Evolutionary conservation across 31 red algal genomes (phyloP), one percentile per base, ranked within the genome.

Genomic region (Odonthalia washingtoniensis): DNA sequence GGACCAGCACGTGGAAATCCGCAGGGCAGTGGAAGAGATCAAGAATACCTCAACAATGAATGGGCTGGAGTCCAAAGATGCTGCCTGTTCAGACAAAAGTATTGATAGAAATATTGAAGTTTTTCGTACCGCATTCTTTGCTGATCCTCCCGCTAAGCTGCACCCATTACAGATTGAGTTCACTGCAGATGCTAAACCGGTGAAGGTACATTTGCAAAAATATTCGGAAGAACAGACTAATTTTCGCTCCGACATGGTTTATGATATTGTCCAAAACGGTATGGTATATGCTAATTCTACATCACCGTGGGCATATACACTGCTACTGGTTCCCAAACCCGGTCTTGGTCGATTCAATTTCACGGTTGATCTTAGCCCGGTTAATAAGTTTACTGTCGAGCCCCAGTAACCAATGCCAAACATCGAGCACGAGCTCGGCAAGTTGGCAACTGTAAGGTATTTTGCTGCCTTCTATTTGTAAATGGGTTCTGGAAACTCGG

Each of bases 401-500:
- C 45, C 27, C 53, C 18, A 65, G 35, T 81, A 32, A 6, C 77
- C 53, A 24, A 66, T 65, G 77, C 45, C 49, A 81, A 81, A 9
- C 17, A 16, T 65, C 17, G 49, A 65, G 52, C 49, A 65, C 5
- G 14, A 81, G 5, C 21, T 66, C 16, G 5, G 17, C 9, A 65
- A 65, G 52, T 9, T 66, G 5, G 77, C 5, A n/a, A 16, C 30
- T 32, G 27, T 49, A 5, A 65, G 28, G 18, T 81, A 30, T 33
- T 81, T 81, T 65, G 77, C 77, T 14, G 32, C 40, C 5, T 81
- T 57, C 49, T 9, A 57, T 57, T 14, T 57, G 33, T 65, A 9
- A 45, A 81, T 42, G 52, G 77, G 24, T 81, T 66, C 33, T 84
- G 81, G 64, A 67, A 84, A 33, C 65, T 84, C 30, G 14, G 4